Base-by-base conservation (phyloP, 805 yeast genomes). In the Kockiozyma suomiensis region DNA sequence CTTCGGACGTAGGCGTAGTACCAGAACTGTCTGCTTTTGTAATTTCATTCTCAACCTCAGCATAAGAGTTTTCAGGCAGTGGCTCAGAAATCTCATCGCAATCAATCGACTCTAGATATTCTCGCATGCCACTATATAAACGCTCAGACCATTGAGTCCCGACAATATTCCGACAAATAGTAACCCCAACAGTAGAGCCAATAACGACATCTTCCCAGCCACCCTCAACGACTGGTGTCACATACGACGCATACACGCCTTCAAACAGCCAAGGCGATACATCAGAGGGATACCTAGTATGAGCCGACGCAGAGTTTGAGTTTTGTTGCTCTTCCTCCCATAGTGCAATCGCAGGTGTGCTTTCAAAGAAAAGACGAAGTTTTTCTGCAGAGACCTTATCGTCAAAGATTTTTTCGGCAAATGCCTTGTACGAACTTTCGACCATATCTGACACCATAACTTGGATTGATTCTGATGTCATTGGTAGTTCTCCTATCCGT, bases 241-340 rank as follows among this genome's bases (percentile, higher is more conserved):
- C 56, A 38, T 53, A 61, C 6, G 42, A 47, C 13, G 23, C 28
- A 30, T 61, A 61, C 10, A 54, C 49, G 8, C 52, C 21, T 19
- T 53, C 61, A 2, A 59, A 32, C 3, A 61, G 15, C 56, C 59
- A 58, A 10, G 59, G 54, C 25, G 65, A 61, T 19, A 51, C 54
- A 38, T 61, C 62, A 8, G 32, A 38, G 8, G 65, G 65, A 48
- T 51, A 61, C 19, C 33, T 56, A 3, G 32, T 26, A 8, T 37
- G 28, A 3, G 5, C 40, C 6, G 43, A 15, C 8, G 33, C 3
- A n/a, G 46, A 3, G 3, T 30, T 41, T 3, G 47, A n/a, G 12
- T 49, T 52, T 38, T 40, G 35, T 1, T 55, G 15, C 12, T 56
- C 64, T 43, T 48, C 56, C 32, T 61, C 64, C 64, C 64, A 61